Percentiles rank a stretch among this genome's conserved stretches.
Evolutionary conservation across 2,329 filamentous ascomycete species (phyloP).

Genomic region (Dichotomopilus funicola): DNA sequence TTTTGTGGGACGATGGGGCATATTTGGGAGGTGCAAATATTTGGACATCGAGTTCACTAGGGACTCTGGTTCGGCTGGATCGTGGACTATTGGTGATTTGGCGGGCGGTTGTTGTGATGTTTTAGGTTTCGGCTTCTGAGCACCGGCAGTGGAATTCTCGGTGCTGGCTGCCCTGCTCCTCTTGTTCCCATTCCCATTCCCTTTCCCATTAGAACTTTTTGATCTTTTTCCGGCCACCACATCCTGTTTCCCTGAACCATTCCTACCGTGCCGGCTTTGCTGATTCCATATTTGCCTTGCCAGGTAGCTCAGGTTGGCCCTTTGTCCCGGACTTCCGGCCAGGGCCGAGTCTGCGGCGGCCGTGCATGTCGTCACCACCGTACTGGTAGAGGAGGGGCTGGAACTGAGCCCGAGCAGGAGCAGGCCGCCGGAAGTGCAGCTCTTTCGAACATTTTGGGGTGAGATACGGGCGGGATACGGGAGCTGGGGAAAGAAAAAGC

Average conservation of each 20-base stretch:
- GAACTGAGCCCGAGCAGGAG: constrained; percentile 43
- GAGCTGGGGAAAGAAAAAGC: constrained; percentile 24
- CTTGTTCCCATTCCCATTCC: constrained; percentile 23
- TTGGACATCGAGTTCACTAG: constrained; percentile 49
- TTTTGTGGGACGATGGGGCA: constrained; percentile 84
- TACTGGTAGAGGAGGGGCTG: constrained; percentile 32
- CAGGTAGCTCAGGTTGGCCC: constrained; percentile 30
- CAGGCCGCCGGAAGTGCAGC: constrained; percentile 49
- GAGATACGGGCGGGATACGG: constrained; percentile 28
- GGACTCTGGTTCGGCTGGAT: constrained; percentile 30
- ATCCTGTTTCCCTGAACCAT: constrained; percentile 14
- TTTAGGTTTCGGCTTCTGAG: constrained; percentile 4
- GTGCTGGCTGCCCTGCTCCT: constrained; percentile 1
- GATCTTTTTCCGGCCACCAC: constrained; percentile 25
- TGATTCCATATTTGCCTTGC: constrained; percentile 33
- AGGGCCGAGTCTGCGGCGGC: constrained; percentile 34
- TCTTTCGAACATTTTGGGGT: constrained; percentile 39
- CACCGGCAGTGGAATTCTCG: not conserved
- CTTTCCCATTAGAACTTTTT: constrained; percentile 28
- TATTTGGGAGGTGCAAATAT: constrained; percentile 57
- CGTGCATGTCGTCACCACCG: constrained; percentile 35
- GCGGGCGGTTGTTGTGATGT: not conserved
- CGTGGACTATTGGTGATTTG: constrained; percentile 6
- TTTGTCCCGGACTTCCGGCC: constrained; percentile 24
- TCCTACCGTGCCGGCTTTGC: constrained; percentile 28